Conservation (phyloP, 2,329 filamentous ascomycete species). For the Paraconiothyrium brasiliense region DNA sequence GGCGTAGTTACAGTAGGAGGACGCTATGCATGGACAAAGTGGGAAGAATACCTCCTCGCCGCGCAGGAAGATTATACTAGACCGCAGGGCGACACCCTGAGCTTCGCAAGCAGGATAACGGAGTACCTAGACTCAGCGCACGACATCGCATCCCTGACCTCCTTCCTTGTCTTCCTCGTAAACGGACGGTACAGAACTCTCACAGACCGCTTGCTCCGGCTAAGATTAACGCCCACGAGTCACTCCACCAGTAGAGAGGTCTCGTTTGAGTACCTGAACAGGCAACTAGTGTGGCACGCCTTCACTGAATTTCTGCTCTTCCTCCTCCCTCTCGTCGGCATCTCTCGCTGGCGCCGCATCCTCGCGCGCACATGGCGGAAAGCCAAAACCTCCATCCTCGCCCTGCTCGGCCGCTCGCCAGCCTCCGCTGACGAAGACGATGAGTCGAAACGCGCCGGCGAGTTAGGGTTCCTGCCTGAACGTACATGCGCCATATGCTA, state of each 20-base stretch:
- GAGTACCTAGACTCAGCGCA: constrained; percentile 75
- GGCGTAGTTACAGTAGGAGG: constrained; percentile 87
- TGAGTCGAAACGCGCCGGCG: constrained; percentile 66
- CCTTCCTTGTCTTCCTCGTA: constrained; percentile 89
- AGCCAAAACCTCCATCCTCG: constrained; percentile 67
- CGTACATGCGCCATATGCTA: constrained; percentile 97
- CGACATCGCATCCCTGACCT: constrained; percentile 81
- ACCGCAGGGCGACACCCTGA: constrained; percentile 60
- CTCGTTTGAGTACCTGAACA: constrained; percentile 96
- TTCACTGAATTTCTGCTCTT: constrained; percentile 99
- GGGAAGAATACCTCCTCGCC: constrained; percentile 85
- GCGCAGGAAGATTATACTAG: constrained; percentile 77
- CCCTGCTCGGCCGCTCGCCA: constrained; percentile 54
- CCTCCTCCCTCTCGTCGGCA: constrained; percentile 93
- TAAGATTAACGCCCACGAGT: constrained; percentile 85
- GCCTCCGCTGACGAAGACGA: constrained; percentile 60
- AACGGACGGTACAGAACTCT: constrained; percentile 92
- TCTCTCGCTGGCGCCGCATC: constrained; percentile 92
- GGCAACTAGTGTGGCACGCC: constrained; percentile 99
- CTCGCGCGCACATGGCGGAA: constrained; percentile 86
- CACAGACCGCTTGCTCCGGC: constrained; percentile 82
- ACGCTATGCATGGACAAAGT: constrained; percentile 88
- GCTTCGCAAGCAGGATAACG: constrained; percentile 73
- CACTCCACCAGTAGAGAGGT: constrained; percentile 88
- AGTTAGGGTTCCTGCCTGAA: constrained; percentile 87